Evolutionary conservation across 2,329 filamentous ascomycete genomes (phyloP), one percentile per base, ranked within the genome.

Genomic region (Lithohypha guttulata): DNA sequence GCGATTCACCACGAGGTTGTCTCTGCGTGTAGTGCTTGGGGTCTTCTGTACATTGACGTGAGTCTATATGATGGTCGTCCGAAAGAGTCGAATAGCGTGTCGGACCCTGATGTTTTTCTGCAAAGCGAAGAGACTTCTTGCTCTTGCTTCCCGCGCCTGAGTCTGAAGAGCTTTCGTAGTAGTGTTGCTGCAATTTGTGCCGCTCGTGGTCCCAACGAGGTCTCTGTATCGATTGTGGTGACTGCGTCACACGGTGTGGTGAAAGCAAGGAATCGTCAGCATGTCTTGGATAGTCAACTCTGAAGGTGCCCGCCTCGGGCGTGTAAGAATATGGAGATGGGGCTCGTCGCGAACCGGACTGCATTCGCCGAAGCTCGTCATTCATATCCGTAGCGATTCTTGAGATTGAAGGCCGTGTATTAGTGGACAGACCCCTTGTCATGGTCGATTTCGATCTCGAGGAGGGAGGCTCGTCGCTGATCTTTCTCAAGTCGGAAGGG

Each of bases 51-150:
- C 20, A 14, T n/a, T n/a, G n/a, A n/a, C n/a, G n/a, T n/a, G n/a
- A n/a, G n/a, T n/a, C n/a, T n/a, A n/a, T n/a, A n/a, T n/a, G n/a
- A n/a, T n/a, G n/a, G n/a, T n/a, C n/a, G n/a, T n/a, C n/a, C n/a
- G n/a, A n/a, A n/a, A n/a, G n/a, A n/a, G n/a, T n/a, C n/a, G n/a
- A n/a, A n/a, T 11, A 14, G 26, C 4, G 6, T 15, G 26, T 27
- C 15, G 35, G 26, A 9, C 26, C 26, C 18, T 39, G 35, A 17
- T 13, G 35, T 14, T 26, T 19, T 30, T 31, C 27, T 10, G 26
- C 35, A 63, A 96, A 96, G 50, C 86, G 80, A 57, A 96, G 87
- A 32, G 85, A 93, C 68, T 95, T 94, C 67, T 86, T 82, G 56
- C 81, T 77, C 64, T 83, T 86, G 58, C 74, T 73, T 55, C 79